These are phyloP conservation scores for Paraurostyla sp. DNA, from an alignment of 73 alveolate species.

Conservation along the genomic window DNA sequence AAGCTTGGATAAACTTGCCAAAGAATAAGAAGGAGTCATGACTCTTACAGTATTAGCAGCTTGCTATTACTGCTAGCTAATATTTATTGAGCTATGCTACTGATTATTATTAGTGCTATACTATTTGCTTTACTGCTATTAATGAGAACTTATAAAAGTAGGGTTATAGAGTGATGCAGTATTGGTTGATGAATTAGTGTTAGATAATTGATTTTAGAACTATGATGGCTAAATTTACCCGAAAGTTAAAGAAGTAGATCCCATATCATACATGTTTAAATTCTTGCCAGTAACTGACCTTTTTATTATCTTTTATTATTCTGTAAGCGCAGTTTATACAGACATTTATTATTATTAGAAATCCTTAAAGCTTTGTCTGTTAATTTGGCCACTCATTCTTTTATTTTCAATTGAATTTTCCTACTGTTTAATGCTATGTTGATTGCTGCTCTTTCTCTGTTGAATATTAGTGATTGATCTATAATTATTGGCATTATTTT, in stretches of 20 bases:
- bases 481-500: neutral
- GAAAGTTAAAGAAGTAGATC: neutral
- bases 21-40: constrained; percentile 49
- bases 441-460: constrained; percentile 37
- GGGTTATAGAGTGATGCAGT: neutral
- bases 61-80: neutral
- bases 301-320: neutral
- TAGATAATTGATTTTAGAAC: too few relatives aligned
- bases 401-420: constrained; percentile 25
- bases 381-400: constrained; percentile 27
- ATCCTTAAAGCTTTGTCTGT: constrained; percentile 33
- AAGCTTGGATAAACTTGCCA: constrained; percentile 39
- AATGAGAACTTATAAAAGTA: neutral
- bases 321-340: neutral
- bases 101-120: neutral
- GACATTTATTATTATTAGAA: neutral
- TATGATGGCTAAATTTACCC: neutral
- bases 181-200: too few relatives aligned
- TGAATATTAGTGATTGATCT: constrained; percentile 25
- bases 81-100: neutral
- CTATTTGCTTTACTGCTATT: neutral
- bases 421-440: neutral
- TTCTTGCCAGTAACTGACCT: constrained; percentile 47
- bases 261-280: neutral
- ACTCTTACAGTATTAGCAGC: constrained; percentile 51